Evolutionary conservation across 768 basidiomycete species (phyloP), one percentile per base, ranked within the genome.

Genomic region (Candolleomyces aberdarensis): DNA sequence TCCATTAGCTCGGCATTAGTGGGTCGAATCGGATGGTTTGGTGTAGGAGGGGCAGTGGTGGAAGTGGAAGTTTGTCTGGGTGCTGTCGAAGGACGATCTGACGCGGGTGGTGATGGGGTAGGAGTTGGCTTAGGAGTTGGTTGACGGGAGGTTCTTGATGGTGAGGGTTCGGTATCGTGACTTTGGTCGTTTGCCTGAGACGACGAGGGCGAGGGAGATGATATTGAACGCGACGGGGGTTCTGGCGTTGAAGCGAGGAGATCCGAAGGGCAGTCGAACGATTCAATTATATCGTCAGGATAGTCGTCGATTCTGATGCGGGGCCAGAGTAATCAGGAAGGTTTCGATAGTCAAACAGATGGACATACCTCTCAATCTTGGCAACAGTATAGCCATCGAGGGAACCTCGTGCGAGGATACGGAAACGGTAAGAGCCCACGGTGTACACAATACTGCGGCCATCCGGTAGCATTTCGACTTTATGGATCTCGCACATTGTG

Each of bases 321-420:
- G 50, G 49, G 57, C 47, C 40, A 29, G 32, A 58, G 44, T 50
- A 48, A n/a, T 40, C 44, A 51, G 59, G 51, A 53, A 26, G 26
- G 26, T 26, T 26, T 26, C 26, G n/a, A 40, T 58, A 74, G 29
- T 22, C 17, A 20, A 26, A 47, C 32, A 57, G 46, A 44, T 49
- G 4, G 14, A 67, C 70, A 55, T 50, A 75, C 82, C 78, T 76
- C 71, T 96, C 94, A 44, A 94, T 85, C 55, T 91, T 78, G 13
- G 84, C 93, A 51, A 96, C 89, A 73, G 85, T 87, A 71, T 98
- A 98, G 3, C 96, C 96, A 70, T 99, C 96, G 57, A 93, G 72
- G 40, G 80, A 82, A 2, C 90, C 92, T 48, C 88, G 83, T 70
- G 97, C 94, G 61, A 96, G 75, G 62, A 98, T 82, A 61, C 92